Conservation (phyloP, 257 asterid species). For the Plantago major region DNA sequence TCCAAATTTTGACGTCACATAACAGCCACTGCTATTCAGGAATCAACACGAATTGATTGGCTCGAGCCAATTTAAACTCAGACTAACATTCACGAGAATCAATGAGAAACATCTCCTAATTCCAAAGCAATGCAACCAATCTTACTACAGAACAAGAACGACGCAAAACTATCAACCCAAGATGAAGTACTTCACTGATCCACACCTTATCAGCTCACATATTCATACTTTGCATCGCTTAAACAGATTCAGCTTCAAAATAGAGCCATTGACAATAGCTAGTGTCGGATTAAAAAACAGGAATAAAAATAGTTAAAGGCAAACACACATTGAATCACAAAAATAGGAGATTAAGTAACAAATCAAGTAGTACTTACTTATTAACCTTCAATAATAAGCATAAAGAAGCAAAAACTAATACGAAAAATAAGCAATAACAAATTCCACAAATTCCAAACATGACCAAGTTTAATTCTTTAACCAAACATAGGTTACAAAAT, state of each 20-base stretch:
- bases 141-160: not conserved
- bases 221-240: no score
- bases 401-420: no score
- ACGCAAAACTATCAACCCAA: not conserved
- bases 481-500: no score
- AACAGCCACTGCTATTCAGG: not conserved
- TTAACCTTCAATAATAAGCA: no score
- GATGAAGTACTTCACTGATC: not conserved
- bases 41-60: not conserved
- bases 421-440: no score
- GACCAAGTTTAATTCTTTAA: no score
- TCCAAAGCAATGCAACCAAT: not conserved
- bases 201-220: not conserved
- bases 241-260: not conserved
- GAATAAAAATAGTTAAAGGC: no score
- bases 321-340: no score
- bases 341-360: no score
- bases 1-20: not conserved
- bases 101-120: not conserved
- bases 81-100: slow-evolving; percentile 4
- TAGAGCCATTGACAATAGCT: not conserved
- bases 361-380: no score
- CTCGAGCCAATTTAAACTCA: no score
- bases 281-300: not conserved
- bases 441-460: no score